phyloP scores from a whole-genome alignment of 345 rosid species.

The Populus simonii region DNA sequence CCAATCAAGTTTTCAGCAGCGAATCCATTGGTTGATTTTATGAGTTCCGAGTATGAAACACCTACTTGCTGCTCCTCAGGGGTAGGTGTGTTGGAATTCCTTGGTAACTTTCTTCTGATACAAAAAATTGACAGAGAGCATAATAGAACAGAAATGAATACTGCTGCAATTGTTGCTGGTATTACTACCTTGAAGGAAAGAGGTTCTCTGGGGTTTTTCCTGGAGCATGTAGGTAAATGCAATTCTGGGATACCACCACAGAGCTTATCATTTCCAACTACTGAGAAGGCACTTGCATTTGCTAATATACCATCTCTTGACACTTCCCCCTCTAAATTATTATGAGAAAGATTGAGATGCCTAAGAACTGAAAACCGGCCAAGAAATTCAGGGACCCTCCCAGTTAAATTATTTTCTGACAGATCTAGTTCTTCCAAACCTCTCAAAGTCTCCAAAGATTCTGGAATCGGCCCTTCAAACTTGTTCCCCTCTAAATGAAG shows the following conservation, averaged over 20 bases:
- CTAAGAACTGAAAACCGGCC: background rate
- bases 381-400: conserved; percentile 20
- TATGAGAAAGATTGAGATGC: conserved; percentile 20
- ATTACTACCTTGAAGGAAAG: no score
- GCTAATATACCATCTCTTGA: conserved; percentile 21
- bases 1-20: no score
- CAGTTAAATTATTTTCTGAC: conserved; percentile 21
- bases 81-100: background rate
- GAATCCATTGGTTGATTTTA: no score
- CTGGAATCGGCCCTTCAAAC: conserved; percentile 21
- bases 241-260: no score
- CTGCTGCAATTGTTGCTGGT: no score
- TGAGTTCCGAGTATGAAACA: no score
- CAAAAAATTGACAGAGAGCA: no score
- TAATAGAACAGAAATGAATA: no score
- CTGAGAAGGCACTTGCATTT: background rate
- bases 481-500: conserved; percentile 15
- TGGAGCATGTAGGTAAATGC: no score
- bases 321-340: conserved; percentile 19
- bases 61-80: background rate
- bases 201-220: no score
- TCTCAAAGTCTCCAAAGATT: conserved; percentile 10
- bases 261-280: no score
- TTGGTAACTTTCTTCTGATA: background rate
- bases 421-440: conserved; percentile 23